These are phyloP conservation scores for Silene latifolia DNA, from an alignment of 148 eudicot species.

Conservation along the genomic window DNA sequence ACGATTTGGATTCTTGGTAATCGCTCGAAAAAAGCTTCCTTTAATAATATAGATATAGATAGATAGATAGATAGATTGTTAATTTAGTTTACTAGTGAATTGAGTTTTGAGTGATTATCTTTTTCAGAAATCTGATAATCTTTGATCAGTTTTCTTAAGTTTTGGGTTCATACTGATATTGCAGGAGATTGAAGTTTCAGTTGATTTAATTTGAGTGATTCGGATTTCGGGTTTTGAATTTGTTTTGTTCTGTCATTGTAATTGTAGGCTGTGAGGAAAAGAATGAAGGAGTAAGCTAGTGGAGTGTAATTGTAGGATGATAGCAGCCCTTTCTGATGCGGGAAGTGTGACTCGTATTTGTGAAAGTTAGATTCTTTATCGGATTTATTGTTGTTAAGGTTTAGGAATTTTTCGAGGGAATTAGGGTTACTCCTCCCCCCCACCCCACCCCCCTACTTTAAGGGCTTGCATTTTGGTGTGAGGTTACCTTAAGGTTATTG, in stretches of 20 bases:
- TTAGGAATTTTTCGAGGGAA: background rate
- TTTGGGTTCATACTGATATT: constrained; percentile 4
- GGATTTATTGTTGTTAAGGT: background rate
- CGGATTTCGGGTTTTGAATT: constrained; percentile 5
- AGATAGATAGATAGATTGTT: too few relatives aligned
- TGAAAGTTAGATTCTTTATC: constrained; percentile 10
- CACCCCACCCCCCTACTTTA: constrained; percentile 19
- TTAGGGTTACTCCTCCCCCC: constrained; percentile 28
- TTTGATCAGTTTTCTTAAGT: background rate
- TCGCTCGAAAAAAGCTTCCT: too few relatives aligned
- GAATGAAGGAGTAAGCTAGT: background rate
- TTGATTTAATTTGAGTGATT: constrained; percentile 1
- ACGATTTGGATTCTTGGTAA: too few relatives aligned
- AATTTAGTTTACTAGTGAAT: constrained; percentile 11
- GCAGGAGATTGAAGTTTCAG: constrained; percentile 10
- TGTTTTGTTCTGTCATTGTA: background rate
- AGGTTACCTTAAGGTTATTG: constrained; percentile 30
- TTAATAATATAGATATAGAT: too few relatives aligned
- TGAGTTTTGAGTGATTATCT: background rate
- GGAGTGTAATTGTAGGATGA: constrained; percentile 9
- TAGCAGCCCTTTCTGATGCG: constrained; percentile 9
- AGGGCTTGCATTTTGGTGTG: constrained; percentile 23
- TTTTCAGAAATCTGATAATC: too few relatives aligned
- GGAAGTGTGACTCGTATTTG: constrained; percentile 15
- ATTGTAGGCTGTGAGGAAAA: background rate